These are phyloP conservation scores for Mrakia blollopis DNA, from an alignment of 768 basidiomycete genomes.

Conservation along the genomic window DNA sequence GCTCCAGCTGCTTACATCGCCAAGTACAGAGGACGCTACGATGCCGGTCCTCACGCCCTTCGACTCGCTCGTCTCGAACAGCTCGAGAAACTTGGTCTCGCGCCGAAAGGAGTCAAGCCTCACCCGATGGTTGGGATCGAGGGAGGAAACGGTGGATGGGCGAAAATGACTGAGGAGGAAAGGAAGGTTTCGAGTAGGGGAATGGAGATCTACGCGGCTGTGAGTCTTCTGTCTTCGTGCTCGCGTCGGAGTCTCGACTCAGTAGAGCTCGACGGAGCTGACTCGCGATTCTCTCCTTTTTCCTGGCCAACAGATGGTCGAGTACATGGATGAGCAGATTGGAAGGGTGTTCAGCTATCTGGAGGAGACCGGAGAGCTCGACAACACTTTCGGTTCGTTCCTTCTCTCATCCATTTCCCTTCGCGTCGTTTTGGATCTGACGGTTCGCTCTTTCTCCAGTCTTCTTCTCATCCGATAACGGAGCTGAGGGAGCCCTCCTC, in stretches of 20 bases:
- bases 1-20: constrained; percentile 35
- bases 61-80: constrained; percentile 35
- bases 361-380: constrained; percentile 36
- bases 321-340: constrained; percentile 40
- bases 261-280: too few species aligned
- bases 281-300: too few species aligned
- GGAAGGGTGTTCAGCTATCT: constrained; percentile 38
- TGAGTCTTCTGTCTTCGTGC: too few species aligned
- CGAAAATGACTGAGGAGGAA: constrained; percentile 36
- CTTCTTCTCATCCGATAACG: constrained; percentile 41
- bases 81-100: constrained; percentile 38
- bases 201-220: constrained; percentile 35
- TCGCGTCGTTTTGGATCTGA: too few species aligned
- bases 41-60: constrained; percentile 40
- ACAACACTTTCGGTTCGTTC: constrained; percentile 42
- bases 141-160: constrained; percentile 36
- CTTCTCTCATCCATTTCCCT: too few species aligned
- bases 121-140: constrained; percentile 38
- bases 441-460: too few species aligned
- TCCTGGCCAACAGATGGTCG: constrained; percentile 34
- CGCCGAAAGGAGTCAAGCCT: constrained; percentile 34
- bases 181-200: constrained; percentile 33
- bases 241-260: too few species aligned
- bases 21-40: constrained; percentile 39
- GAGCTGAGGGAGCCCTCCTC: constrained; percentile 39